These are phyloP conservation scores for Solanum sparsipilum DNA, from an alignment of 257 asterid species.

Conservation along the genomic window DNA sequence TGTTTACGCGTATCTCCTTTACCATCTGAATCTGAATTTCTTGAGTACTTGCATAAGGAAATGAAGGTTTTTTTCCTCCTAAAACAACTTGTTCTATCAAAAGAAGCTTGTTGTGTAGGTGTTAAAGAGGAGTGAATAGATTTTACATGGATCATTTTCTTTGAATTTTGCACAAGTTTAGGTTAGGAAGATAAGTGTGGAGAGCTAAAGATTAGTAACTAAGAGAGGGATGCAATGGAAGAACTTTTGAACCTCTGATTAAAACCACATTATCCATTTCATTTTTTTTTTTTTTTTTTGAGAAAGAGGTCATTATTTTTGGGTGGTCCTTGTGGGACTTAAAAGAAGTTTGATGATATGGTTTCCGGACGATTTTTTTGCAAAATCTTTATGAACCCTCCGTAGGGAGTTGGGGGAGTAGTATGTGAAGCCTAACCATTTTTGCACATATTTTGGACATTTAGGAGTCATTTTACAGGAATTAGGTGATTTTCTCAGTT, in stretches of 20 bases:
- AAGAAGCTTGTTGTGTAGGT: conserved; percentile 17
- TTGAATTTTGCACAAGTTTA: not conserved
- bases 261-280: not conserved
- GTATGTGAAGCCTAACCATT: too few species aligned
- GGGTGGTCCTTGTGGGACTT: not conserved
- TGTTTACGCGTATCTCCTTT: conserved; percentile 56
- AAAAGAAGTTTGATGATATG: not conserved
- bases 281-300: not conserved
- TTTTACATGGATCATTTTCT: conserved; percentile 50
- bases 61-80: conserved; percentile 21
- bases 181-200: not conserved
- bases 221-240: not conserved
- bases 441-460: too few species aligned
- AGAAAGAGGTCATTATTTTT: not conserved
- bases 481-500: too few species aligned
- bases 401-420: too few species aligned
- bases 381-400: not conserved
- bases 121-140: conserved; percentile 46
- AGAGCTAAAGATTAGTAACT: not conserved
- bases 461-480: too few species aligned
- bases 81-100: conserved; percentile 21
- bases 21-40: conserved; percentile 24
- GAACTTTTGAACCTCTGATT: conserved; percentile 35
- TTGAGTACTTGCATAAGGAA: conserved; percentile 31
- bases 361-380: fast-evolving